phyloP scores from a whole-genome alignment of 768 basidiomycete genomes.

The Lentinula sp. region DNA sequence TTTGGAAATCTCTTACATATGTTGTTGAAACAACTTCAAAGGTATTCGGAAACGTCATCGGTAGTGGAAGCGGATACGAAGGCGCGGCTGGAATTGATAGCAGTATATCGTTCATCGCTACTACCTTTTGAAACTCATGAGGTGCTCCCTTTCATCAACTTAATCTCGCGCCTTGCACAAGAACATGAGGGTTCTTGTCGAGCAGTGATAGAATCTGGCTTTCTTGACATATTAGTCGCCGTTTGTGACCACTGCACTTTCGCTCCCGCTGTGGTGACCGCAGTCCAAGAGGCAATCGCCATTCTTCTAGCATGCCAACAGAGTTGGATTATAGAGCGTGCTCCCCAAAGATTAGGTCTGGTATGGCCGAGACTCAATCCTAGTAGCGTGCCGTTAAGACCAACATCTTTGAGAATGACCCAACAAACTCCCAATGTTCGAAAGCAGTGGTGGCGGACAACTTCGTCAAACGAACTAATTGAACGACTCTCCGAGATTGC shows the following conservation, averaged over 20 bases:
- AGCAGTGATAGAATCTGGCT: slow-evolving; percentile 3
- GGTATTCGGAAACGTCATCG: background rate
- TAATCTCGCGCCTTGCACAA: slow-evolving; percentile 7
- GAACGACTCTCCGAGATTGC: slow-evolving; percentile 9
- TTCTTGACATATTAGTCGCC: background rate
- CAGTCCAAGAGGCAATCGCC: background rate
- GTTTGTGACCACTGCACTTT: background rate
- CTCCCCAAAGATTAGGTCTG: slow-evolving; percentile 2
- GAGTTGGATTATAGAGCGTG: background rate
- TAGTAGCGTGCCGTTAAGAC: background rate
- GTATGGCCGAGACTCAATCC: slow-evolving; percentile 6
- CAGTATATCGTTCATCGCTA: slow-evolving; percentile 7
- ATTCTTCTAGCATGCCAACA: background rate
- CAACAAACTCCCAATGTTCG: slow-evolving; percentile 1
- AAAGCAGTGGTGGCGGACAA: background rate
- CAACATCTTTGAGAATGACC: background rate
- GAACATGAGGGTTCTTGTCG: slow-evolving; percentile 3
- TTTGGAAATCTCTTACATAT: background rate
- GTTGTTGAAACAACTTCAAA: background rate
- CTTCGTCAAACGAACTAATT: background rate
- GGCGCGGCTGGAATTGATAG: slow-evolving; percentile 6
- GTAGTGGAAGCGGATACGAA: background rate
- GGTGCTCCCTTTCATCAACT: slow-evolving; percentile 7
- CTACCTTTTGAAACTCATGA: slow-evolving; percentile 8
- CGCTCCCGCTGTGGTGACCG: background rate